Percentiles rank a stretch among this genome's conserved stretches.
phyloP scores from a whole-genome alignment of 179 eudicot genomes.

The Actinidia arguta region DNA sequence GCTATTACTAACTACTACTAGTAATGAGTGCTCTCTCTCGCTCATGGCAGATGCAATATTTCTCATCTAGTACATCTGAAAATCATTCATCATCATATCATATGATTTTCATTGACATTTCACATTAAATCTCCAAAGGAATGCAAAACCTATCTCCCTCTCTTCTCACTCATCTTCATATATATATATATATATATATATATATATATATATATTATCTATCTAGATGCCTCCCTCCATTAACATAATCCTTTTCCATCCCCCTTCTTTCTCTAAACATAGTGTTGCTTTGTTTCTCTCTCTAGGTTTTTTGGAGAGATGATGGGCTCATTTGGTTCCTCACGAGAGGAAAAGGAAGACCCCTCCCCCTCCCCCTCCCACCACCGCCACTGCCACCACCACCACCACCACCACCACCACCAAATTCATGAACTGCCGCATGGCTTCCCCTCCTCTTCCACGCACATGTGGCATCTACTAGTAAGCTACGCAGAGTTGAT shows the following conservation, averaged over 20 bases:
- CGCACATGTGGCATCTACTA: conserved; percentile 63
- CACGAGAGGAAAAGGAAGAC: conserved; percentile 36
- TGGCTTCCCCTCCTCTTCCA: conserved; percentile 17
- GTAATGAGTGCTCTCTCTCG: conserved; percentile 7
- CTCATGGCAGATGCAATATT: no score
- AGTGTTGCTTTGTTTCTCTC: background rate
- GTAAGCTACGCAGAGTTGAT: conserved; percentile 72
- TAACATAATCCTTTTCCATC: no score
- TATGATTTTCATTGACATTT: background rate
- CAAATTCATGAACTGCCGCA: conserved; percentile 3
- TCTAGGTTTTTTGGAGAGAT: conserved; percentile 22
- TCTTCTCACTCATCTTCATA: background rate
- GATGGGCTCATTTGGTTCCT: conserved; percentile 46
- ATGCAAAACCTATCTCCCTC: background rate
- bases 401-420: conserved; percentile 21
- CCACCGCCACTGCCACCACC: conserved; percentile 23
- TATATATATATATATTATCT: no score
- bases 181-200: background rate
- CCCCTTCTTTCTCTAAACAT: no score
- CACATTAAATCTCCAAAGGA: background rate
- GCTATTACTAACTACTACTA: conserved; percentile 21
- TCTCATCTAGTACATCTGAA: no score
- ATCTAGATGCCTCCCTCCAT: background rate
- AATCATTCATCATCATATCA: conserved; percentile 17
- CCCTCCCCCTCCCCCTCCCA: conserved; percentile 24